A percentile compares a stretch with the other conserved stretches of the same genome.
Evolutionary conservation across 129 eudicot species (phyloP).

Genomic region (Helianthus annuus): DNA sequence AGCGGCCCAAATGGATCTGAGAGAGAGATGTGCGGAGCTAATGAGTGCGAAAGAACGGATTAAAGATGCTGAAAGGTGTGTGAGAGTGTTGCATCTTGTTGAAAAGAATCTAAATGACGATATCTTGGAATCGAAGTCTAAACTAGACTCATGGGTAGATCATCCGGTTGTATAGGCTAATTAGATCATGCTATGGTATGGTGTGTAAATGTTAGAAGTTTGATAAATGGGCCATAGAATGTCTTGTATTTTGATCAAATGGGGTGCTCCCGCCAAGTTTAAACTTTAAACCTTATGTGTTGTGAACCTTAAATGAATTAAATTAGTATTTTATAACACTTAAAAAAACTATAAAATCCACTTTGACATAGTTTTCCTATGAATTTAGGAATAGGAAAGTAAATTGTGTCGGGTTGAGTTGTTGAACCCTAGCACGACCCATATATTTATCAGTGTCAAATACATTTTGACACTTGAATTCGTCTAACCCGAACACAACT

Average conservation of each 20-base stretch:
- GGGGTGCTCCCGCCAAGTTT: too few relatives aligned
- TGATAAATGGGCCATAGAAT: neutral
- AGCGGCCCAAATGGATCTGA: conserved; percentile 37
- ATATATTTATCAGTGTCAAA: too few relatives aligned
- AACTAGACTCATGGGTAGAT: conserved; percentile 24
- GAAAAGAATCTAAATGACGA: conserved; percentile 28
- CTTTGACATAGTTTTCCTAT: too few relatives aligned
- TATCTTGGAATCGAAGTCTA: conserved; percentile 26
- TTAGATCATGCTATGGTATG: neutral
- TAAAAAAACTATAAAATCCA: too few relatives aligned
- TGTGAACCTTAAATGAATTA: too few relatives aligned
- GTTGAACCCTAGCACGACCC: too few relatives aligned
- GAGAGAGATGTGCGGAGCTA: conserved; percentile 30
- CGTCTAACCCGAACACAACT: too few relatives aligned
- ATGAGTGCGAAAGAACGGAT: conserved; percentile 27
- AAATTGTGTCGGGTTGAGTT: too few relatives aligned
- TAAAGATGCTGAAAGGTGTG: conserved; percentile 34
- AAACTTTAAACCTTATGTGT: too few relatives aligned
- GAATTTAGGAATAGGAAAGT: too few relatives aligned
- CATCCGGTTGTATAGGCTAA: conserved; percentile 8
- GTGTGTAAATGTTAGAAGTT: neutral
- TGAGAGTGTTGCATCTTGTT: conserved; percentile 34
- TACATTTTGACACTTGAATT: too few relatives aligned
- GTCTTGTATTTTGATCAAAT: neutral
- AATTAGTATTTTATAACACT: too few relatives aligned